phyloP scores from a whole-genome alignment of 2,329 filamentous ascomycete species.

The Blumeria hordei region DNA sequence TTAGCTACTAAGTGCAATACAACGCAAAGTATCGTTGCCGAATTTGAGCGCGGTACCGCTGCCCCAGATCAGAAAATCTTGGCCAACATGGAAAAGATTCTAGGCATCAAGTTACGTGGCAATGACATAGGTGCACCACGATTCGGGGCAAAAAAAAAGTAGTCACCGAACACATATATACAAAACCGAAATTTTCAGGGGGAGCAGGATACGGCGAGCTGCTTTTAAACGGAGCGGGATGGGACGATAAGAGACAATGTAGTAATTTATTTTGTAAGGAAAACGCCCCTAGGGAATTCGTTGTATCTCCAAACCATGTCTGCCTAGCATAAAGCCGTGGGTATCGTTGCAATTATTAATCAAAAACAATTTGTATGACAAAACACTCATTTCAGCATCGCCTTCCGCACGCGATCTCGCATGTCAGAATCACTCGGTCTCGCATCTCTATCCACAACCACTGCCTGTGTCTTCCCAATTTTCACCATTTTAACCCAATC shows the following conservation, averaged over 20 bases:
- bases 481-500: slow-evolving; percentile 25
- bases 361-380: background rate
- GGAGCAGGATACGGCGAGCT: too few species aligned
- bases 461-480: slow-evolving; percentile 17
- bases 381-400: slow-evolving; percentile 2
- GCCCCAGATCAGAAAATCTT: slow-evolving; percentile 68
- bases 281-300: too few species aligned
- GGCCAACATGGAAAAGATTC: slow-evolving; percentile 50
- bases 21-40: slow-evolving; percentile 52
- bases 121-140: slow-evolving; percentile 64
- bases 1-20: slow-evolving; percentile 76
- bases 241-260: too few species aligned
- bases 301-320: too few species aligned
- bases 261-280: too few species aligned
- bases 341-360: background rate
- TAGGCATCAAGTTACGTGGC: slow-evolving; percentile 75
- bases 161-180: background rate
- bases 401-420: slow-evolving; percentile 7
- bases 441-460: slow-evolving; percentile 19
- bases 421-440: slow-evolving; percentile 10
- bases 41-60: slow-evolving; percentile 63
- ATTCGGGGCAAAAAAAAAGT: slow-evolving; percentile 29
- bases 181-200: background rate
- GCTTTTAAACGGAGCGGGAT: too few species aligned
- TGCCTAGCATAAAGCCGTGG: background rate